Evolutionary conservation across 2,329 filamentous ascomycete genomes (phyloP), one percentile per base, ranked within the genome.

Genomic region (Fusarium austroafricanum): DNA sequence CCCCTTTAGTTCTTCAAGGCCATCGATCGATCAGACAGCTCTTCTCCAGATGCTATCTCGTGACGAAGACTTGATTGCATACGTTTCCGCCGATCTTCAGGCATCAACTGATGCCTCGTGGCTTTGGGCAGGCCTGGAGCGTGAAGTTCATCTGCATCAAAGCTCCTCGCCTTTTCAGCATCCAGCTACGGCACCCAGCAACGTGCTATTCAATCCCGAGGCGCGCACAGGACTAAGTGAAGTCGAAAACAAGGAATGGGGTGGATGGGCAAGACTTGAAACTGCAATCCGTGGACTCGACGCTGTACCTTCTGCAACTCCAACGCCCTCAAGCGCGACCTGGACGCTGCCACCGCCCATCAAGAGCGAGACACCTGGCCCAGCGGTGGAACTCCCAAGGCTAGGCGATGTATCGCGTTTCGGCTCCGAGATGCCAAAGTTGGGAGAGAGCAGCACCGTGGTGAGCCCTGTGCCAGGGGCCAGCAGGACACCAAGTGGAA

Each of bases 41-140:
- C 61, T 80, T n/a, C 61, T 79, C 9, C 57, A 76, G 26, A 77
- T 77, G 20, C 68, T 81, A 4, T 73, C 76, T 44, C 83, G 84
- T 5, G 94, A 99, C 73, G 94, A 98, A 75, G 95, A 97, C 76
- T 86, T 98, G 71, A 81, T 98, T 28, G 92, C 90, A 0, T 97
- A 97, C 73, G 89, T 92, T 2, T 95, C 92, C 29, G 92, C 90
- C 0, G 96, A 98, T 79, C 83, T 96, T 73, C 95, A 98, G 79
- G 92, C 90, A 2, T 89, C 86, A n/a, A 84, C 86, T 0, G 90
- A 94, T 52, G 88, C 88, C 35, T 90, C 90, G 14, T 98, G 95
- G 95, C 87, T 94, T 6, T 97, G 94, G 95, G 80, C 86, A 73
- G 84, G 86, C 29, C 84, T 84, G 35, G 89, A 91, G 71, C 77